These are phyloP conservation scores for Dothideomycetes sp. DNA, from an alignment of 2,329 filamentous ascomycete species.

Conservation along the genomic window DNA sequence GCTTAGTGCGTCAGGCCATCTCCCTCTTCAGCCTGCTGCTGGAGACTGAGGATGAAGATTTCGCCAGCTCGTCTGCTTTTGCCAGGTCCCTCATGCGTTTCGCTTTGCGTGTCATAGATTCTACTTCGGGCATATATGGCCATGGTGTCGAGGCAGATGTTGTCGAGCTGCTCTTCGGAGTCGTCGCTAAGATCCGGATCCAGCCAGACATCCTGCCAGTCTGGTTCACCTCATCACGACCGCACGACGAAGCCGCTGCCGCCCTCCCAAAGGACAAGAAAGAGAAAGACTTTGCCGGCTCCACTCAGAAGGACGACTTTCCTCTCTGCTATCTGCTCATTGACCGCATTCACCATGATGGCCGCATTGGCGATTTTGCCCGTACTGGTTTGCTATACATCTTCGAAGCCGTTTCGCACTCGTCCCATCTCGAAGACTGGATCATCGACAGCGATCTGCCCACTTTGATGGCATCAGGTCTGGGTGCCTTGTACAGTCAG, in stretches of 20 bases:
- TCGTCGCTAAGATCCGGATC: conserved; percentile 89
- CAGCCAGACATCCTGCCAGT: conserved; percentile 78
- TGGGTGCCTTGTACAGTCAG: conserved; percentile 69
- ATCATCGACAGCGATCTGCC: conserved; percentile 94
- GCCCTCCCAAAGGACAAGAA: too few relatives aligned
- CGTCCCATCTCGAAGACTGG: conserved; percentile 80
- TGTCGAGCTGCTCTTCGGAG: conserved; percentile 88
- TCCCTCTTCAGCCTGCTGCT: conserved; percentile 84
- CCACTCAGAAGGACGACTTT: conserved; percentile 82
- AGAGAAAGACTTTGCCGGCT: conserved; percentile 66
- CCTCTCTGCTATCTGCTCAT: conserved; percentile 92
- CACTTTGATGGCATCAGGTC: conserved; percentile 90
- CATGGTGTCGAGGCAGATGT: conserved; percentile 79
- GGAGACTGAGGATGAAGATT: conserved; percentile 93
- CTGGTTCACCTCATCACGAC: conserved; percentile 59
- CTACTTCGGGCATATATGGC: conserved; percentile 62
- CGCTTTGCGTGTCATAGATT: conserved; percentile 66
- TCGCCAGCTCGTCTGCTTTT: conserved; percentile 78
- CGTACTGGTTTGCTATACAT: conserved; percentile 90
- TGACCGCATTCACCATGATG: conserved; percentile 94
- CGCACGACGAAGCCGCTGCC: conserved; percentile 28
- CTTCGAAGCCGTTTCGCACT: conserved; percentile 83
- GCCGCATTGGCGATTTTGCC: conserved; percentile 90
- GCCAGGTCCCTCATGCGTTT: conserved; percentile 81
- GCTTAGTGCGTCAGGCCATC: conserved; percentile 75